phyloP scores from a whole-genome alignment of 2,329 filamentous ascomycete species.

The Alternaria viburni region DNA sequence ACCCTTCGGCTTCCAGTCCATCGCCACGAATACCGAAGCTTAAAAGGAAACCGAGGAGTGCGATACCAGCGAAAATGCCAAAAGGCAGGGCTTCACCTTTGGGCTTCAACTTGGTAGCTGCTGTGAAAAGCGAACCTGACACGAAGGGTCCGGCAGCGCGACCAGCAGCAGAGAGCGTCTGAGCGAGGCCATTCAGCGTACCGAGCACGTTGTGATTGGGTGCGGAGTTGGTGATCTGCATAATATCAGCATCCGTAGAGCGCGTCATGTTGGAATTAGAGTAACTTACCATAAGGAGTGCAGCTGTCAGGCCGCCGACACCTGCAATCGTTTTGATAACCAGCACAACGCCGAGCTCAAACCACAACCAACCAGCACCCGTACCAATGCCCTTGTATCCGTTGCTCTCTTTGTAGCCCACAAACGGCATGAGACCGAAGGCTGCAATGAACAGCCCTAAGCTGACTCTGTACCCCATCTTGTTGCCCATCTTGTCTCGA shows the following conservation, averaged over 20 bases:
- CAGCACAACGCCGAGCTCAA: conserved; percentile 79
- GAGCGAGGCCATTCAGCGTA: conserved; percentile 89
- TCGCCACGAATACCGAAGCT: conserved; percentile 77
- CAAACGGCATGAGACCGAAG: conserved; percentile 87
- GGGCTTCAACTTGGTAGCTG: conserved; percentile 73
- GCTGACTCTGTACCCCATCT: conserved; percentile 79
- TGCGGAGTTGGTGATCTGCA: conserved; percentile 88
- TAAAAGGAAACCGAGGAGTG: conserved; percentile 78
- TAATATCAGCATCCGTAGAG: neutral
- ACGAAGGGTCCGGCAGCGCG: conserved; percentile 87
- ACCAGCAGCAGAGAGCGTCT: conserved; percentile 89
- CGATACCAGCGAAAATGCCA: conserved; percentile 83
- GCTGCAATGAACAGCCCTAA: conserved; percentile 80
- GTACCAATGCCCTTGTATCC: conserved; percentile 59
- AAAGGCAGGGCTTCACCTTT: conserved; percentile 88
- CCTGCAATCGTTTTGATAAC: conserved; percentile 89
- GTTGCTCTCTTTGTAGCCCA: conserved; percentile 74
- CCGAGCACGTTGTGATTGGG: conserved; percentile 85
- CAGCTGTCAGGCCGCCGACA: conserved; percentile 88
- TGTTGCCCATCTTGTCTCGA: conserved; percentile 81
- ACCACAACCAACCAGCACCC: conserved; percentile 74
- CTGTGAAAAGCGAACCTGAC: conserved; percentile 83
- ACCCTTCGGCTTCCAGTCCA: conserved; percentile 65
- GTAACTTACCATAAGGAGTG: conserved; percentile 78
- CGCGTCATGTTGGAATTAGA: neutral